Evolutionary conservation across 352 stramenopile genomes (phyloP).

Genomic region (Phytophthora macrochlamydospora): DNA sequence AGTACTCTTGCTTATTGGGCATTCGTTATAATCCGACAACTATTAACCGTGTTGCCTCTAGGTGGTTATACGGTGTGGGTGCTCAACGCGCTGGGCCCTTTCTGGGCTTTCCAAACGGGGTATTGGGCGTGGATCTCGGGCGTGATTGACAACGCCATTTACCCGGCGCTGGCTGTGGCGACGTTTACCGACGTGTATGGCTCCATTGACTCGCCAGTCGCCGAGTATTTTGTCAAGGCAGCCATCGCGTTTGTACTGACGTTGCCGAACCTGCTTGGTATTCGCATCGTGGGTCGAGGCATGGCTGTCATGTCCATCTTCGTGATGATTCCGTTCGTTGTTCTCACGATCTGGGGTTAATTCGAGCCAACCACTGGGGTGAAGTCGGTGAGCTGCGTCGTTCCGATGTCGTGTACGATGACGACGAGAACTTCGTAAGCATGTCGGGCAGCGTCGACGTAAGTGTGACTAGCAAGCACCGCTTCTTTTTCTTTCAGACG

Average conservation of each 20-base stretch:
- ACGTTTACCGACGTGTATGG: slow-evolving; percentile 51
- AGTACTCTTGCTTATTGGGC: neutral
- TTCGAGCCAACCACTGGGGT: slow-evolving; percentile 36
- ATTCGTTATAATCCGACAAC: neutral
- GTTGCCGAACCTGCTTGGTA: slow-evolving; percentile 42
- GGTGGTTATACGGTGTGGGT: slow-evolving; percentile 92
- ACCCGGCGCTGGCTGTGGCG: slow-evolving; percentile 78
- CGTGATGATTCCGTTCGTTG: slow-evolving; percentile 91
- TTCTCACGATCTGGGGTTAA: slow-evolving; percentile 61
- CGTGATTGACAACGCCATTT: slow-evolving; percentile 93
- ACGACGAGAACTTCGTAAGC: slow-evolving; percentile 41
- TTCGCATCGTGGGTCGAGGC: slow-evolving; percentile 74
- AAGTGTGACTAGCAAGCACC: neutral
- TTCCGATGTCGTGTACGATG: slow-evolving; percentile 42
- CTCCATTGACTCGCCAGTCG: slow-evolving; percentile 30
- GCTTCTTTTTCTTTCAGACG: neutral
- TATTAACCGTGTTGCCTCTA: slow-evolving; percentile 9
- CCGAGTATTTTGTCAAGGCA: slow-evolving; percentile 50
- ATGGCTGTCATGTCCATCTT: slow-evolving; percentile 84
- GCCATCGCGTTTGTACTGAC: slow-evolving; percentile 47
- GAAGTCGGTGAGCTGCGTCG: slow-evolving; percentile 45
- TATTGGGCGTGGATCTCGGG: slow-evolving; percentile 89
- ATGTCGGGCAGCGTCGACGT: slow-evolving; percentile 42
- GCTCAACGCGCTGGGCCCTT: slow-evolving; percentile 89
- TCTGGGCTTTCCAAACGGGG: slow-evolving; percentile 84